A percentile compares a stretch with the other conserved stretches of the same genome.
Conservation (phyloP, 306 rosid genomes). For the Neltuma alba region DNA sequence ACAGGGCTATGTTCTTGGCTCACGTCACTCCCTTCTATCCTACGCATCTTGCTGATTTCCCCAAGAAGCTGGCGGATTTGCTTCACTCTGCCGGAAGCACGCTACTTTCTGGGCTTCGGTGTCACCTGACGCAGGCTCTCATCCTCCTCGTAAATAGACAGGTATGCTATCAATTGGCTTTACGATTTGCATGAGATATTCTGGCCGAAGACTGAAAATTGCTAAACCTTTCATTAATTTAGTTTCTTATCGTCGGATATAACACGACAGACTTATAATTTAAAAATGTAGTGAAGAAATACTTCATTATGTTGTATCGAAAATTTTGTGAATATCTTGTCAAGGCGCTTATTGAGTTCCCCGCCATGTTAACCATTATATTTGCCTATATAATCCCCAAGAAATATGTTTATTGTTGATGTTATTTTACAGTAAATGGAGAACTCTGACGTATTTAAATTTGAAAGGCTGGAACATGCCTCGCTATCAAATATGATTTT, state of each 20-base stretch:
- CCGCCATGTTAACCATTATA: not conserved
- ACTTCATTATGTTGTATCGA: not conserved
- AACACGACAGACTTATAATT: not conserved
- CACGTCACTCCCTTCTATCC: conserved; percentile 74
- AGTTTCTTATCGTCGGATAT: not conserved
- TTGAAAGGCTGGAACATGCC: not conserved
- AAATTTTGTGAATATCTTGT: not conserved
- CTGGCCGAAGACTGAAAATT: not conserved
- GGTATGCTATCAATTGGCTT: conserved; percentile 35
- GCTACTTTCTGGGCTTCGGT: conserved; percentile 64
- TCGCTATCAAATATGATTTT: not conserved
- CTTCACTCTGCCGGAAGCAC: conserved; percentile 58
- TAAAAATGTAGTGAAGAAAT: not conserved
- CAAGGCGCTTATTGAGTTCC: not conserved
- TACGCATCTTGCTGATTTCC: conserved; percentile 61
- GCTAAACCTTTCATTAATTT: not conserved
- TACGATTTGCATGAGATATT: not conserved
- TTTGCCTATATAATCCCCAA: not conserved
- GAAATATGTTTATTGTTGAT: not conserved
- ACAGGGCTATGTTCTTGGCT: conserved; percentile 67
- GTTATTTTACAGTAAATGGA: not conserved
- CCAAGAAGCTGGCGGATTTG: conserved; percentile 58
- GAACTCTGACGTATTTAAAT: not conserved
- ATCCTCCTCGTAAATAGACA: conserved; percentile 65
- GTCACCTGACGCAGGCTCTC: conserved; percentile 60